Conservation (phyloP, 768 basidiomycete genomes). For the Trametes coccinea region DNA sequence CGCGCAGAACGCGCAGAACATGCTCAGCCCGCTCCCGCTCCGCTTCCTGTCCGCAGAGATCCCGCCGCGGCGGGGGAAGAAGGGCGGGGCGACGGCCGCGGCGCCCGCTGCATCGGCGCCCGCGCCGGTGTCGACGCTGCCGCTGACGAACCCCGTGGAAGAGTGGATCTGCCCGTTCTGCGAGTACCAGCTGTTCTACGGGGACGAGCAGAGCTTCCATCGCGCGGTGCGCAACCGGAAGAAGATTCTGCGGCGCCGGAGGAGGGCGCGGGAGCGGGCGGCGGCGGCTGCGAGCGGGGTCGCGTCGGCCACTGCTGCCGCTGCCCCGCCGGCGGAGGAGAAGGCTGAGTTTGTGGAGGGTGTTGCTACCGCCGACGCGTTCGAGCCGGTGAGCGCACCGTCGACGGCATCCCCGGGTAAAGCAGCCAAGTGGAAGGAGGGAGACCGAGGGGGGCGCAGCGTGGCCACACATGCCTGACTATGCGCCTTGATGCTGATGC, state of each 20-base stretch:
- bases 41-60: constrained; percentile 71
- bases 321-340: constrained; percentile 30
- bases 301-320: constrained; percentile 17
- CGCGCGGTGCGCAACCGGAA: constrained; percentile 70
- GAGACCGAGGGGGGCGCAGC: constrained; percentile 9
- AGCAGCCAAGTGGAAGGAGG: constrained; percentile 27
- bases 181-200: constrained; percentile 91
- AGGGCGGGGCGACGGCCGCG: background rate
- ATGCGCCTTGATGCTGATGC: background rate
- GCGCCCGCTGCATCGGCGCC: background rate
- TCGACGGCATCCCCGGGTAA: constrained; percentile 22
- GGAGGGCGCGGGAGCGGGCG: constrained; percentile 70
- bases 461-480: constrained; percentile 2
- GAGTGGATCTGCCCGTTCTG: constrained; percentile 96
- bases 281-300: constrained; percentile 53
- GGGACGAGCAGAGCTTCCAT: constrained; percentile 68
- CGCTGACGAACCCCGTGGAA: constrained; percentile 61
- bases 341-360: constrained; percentile 35
- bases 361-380: constrained; percentile 24
- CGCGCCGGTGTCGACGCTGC: constrained; percentile 27
- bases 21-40: constrained; percentile 60
- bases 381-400: constrained; percentile 33
- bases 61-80: constrained; percentile 44
- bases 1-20: constrained; percentile 45
- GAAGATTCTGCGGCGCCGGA: constrained; percentile 70